phyloP scores from a whole-genome alignment of 169 alveolate species.

The Toxoplasma gondii region DNA sequence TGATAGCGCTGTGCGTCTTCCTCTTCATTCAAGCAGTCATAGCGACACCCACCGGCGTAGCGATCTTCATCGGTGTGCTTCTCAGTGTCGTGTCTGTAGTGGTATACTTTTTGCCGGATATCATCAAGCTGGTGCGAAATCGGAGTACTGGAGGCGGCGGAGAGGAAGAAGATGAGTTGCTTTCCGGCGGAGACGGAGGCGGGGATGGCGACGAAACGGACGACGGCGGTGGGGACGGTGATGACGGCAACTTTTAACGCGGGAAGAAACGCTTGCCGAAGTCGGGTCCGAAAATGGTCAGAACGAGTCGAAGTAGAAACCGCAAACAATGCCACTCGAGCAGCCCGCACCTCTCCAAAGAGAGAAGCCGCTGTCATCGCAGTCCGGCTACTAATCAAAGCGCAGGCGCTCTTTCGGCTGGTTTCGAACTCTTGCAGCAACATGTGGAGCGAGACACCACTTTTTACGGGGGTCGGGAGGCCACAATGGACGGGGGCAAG shows the following conservation, averaged over 20 bases:
- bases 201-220: not conserved
- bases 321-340: no score
- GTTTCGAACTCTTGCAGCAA: no score
- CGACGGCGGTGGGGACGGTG: not conserved
- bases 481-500: no score
- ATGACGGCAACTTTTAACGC: not conserved
- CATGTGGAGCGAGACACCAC: no score
- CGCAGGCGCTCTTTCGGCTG: no score
- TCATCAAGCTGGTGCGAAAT: not conserved
- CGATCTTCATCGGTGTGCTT: not conserved
- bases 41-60: not conserved
- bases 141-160: not conserved
- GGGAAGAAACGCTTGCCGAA: no score
- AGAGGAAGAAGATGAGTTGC: not conserved
- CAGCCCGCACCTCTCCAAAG: no score
- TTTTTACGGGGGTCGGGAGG: no score
- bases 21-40: not conserved
- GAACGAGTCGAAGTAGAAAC: no score
- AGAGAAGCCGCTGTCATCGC: no score
- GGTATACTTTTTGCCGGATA: not conserved
- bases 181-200: not conserved
- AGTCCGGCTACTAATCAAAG: no score
- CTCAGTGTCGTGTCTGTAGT: not conserved
- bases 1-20: not conserved
- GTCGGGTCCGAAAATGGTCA: no score